phyloP scores from a whole-genome alignment of 345 rosid species.

The Brassica napus region Da-Ae NC_063441.1:20633501-20634000 shows the following conservation, averaged over 20 bases:
- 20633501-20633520: constrained; percentile 25
- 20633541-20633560: constrained; percentile 35
- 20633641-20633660: constrained; percentile 39
- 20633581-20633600: constrained; percentile 23
- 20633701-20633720: constrained; percentile 17
- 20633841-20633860: constrained; percentile 7
- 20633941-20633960: no score
- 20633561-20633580: constrained; percentile 30
- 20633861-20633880: not conserved
- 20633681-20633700: constrained; percentile 41
- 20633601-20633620: constrained; percentile 31
- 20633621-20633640: constrained; percentile 9
- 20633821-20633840: no score
- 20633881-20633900: constrained; percentile 3
- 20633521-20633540: constrained; percentile 15
- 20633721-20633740: constrained; percentile 23
- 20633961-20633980: no score
- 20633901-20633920: not conserved
- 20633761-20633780: constrained; percentile 35
- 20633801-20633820: not conserved
- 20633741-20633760: constrained; percentile 27
- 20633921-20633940: no score
- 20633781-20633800: constrained; percentile 29
- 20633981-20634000: no score
- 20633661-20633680: constrained; percentile 18